Percentiles rank a stretch among this genome's conserved stretches.
Conservation (phyloP, 73 alveolate species). For the Paramecium caudatum region DNA sequence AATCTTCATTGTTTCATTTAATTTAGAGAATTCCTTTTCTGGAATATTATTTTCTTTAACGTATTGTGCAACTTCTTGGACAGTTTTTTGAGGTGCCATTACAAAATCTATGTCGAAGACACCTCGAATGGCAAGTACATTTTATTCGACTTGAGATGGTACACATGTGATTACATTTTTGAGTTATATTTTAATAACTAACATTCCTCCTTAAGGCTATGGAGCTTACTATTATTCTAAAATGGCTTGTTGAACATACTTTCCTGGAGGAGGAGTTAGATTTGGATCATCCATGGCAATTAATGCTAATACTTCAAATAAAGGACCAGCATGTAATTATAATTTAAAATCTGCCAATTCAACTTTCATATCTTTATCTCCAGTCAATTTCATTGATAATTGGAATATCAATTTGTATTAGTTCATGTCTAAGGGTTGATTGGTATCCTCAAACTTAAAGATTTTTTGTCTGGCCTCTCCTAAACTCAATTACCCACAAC, state of each 20-base stretch:
- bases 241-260: neutral
- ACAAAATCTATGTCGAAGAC: conserved; percentile 46
- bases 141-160: conserved; percentile 35
- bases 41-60: neutral
- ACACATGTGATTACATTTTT: conserved; percentile 64
- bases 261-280: conserved; percentile 47
- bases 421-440: neutral
- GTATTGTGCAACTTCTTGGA: conserved; percentile 12
- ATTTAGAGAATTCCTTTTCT: neutral
- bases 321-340: conserved; percentile 62
- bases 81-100: neutral
- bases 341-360: conserved; percentile 47
- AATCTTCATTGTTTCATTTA: neutral
- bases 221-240: neutral
- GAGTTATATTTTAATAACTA: neutral
- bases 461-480: neutral
- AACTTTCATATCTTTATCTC: conserved; percentile 57
- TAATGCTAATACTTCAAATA: conserved; percentile 37
- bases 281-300: conserved; percentile 68
- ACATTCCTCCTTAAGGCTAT: neutral
- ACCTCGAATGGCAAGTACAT: conserved; percentile 71
- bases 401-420: conserved; percentile 8
- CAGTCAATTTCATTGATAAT: conserved; percentile 9
- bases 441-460: conserved; percentile 45
- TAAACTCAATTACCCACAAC: neutral